Evolutionary conservation across 2,329 filamentous ascomycete species (phyloP).

Genomic region (Hymenoscyphus salicellus): DNA sequence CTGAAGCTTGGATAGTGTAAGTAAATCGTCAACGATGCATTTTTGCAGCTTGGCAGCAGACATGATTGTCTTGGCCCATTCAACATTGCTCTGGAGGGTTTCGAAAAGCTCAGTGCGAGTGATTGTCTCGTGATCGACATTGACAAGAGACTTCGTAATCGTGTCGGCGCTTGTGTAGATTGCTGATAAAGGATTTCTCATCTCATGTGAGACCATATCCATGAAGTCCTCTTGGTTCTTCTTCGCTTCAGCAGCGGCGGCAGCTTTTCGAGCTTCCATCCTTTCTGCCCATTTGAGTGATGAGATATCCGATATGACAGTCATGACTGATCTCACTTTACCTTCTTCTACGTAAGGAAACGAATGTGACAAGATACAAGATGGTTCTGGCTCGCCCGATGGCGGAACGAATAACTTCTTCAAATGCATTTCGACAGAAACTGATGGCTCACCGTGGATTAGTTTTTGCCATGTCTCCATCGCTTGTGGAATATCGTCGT

Average conservation of each 20-base stretch:
- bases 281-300: constrained; percentile 31
- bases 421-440: constrained; percentile 27
- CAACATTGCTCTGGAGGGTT: constrained; percentile 51
- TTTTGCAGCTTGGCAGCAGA: constrained; percentile 79
- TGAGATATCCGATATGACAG: constrained; percentile 32
- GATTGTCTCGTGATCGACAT: constrained; percentile 37
- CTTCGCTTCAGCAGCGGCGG: constrained; percentile 56
- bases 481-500: constrained; percentile 25
- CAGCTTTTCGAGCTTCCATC: constrained; percentile 43
- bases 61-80: constrained; percentile 74
- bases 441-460: constrained; percentile 20
- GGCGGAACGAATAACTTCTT: constrained; percentile 31
- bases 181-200: constrained; percentile 70
- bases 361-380: constrained; percentile 23
- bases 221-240: constrained; percentile 79
- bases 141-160: constrained; percentile 52
- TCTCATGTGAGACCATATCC: constrained; percentile 70
- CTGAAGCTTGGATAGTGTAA: constrained; percentile 73
- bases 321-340: constrained; percentile 29
- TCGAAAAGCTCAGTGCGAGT: constrained; percentile 45
- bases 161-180: constrained; percentile 74
- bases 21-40: constrained; percentile 70
- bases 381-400: constrained; percentile 29
- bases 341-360: constrained; percentile 28
- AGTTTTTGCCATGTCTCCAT: constrained; percentile 24